These are phyloP conservation scores for Kwoniella europaea DNA, from an alignment of 768 basidiomycete genomes.

Conservation along the genomic window DNA sequence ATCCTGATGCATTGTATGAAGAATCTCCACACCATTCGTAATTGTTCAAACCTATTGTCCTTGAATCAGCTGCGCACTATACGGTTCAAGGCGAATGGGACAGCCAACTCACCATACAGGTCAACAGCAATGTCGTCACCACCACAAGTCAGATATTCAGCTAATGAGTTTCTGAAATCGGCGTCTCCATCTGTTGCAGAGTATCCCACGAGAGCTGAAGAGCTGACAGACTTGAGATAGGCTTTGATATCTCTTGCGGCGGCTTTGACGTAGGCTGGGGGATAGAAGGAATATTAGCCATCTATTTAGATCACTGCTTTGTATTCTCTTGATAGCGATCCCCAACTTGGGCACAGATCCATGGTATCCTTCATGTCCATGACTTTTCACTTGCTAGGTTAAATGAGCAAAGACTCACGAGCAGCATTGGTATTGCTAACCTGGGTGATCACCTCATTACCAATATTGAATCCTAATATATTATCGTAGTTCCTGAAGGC, in stretches of 20 bases:
- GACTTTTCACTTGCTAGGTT: not conserved
- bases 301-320: not conserved
- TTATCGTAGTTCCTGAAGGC: slow-evolving; percentile 84
- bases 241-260: slow-evolving; percentile 86
- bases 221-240: slow-evolving; percentile 71
- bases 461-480: slow-evolving; percentile 84
- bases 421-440: slow-evolving; percentile 66
- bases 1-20: slow-evolving; percentile 66
- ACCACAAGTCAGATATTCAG: slow-evolving; percentile 81
- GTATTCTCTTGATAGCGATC: too few species aligned
- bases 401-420: slow-evolving; percentile 47
- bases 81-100: too few species aligned
- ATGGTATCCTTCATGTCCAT: too few species aligned
- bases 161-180: slow-evolving; percentile 67
- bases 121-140: slow-evolving; percentile 73
- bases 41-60: slow-evolving; percentile 32
- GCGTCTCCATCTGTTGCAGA: slow-evolving; percentile 77
- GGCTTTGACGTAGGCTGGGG: slow-evolving; percentile 76
- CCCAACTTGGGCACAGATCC: too few species aligned
- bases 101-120: slow-evolving; percentile 70
- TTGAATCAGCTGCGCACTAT: not conserved
- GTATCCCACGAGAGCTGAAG: slow-evolving; percentile 75
- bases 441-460: slow-evolving; percentile 77
- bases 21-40: slow-evolving; percentile 84
- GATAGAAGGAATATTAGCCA: not conserved